Conservation (phyloP, 2,329 filamentous ascomycete genomes). For the Calonectria pseudoturangicola region DNA sequence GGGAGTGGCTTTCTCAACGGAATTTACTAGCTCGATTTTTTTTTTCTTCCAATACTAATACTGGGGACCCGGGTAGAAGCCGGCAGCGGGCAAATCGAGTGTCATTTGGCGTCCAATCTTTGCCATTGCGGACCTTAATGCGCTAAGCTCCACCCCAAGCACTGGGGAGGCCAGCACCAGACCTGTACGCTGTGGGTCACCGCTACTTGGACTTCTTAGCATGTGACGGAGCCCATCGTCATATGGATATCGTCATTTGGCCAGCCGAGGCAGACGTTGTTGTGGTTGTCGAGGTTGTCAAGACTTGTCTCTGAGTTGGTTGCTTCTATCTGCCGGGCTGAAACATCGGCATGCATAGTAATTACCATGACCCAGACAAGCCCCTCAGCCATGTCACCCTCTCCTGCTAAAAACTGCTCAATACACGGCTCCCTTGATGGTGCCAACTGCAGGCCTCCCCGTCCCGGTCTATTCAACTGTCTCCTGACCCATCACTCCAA, state of each 20-base stretch:
- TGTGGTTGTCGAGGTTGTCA: not conserved
- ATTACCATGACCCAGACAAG: not conserved
- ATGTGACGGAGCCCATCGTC: conserved; percentile 33
- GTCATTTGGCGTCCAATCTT: conserved; percentile 18
- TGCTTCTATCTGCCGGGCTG: conserved; percentile 27
- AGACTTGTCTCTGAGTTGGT: not conserved
- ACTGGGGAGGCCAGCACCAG: conserved; percentile 25
- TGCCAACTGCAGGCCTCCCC: conserved; percentile 6
- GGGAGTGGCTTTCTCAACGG: conserved; percentile 34
- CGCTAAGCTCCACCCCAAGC: conserved; percentile 20
- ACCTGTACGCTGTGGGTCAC: conserved; percentile 31
- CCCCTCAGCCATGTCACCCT: not conserved
- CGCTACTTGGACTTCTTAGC: conserved; percentile 22
- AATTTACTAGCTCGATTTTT: conserved; percentile 31
- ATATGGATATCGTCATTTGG: conserved; percentile 10
- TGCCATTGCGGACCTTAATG: conserved; percentile 12
- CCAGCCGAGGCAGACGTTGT: conserved; percentile 24
- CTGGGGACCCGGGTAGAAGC: conserved; percentile 35
- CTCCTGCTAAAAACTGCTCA: not conserved
- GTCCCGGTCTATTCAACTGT: not conserved
- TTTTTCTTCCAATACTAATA: conserved; percentile 11
- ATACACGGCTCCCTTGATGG: not conserved
- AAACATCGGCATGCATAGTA: conserved; percentile 7
- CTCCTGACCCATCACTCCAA: conserved; percentile 23
- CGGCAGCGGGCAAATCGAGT: conserved; percentile 26